Evolutionary conservation across 768 basidiomycete genomes (phyloP), one percentile per base, ranked within the genome.

Genomic region (Trametes cubensis): DNA sequence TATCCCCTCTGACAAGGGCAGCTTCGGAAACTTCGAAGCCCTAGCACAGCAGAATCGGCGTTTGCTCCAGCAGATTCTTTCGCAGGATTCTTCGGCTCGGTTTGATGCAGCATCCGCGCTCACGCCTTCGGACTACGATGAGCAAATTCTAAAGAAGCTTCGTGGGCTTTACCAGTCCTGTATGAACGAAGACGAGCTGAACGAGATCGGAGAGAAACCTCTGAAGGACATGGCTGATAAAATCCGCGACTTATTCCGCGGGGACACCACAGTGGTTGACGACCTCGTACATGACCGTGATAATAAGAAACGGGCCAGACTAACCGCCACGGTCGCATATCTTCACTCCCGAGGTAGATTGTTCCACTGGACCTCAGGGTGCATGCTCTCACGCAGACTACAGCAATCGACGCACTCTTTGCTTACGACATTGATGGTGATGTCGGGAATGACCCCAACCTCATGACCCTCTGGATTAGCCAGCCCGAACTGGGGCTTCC

Each of bases 391-490:
- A 8, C 23, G 21, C 57, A 53, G 40, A 44, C 53, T 28, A 39
- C 64, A 95, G 94, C 87, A 46, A 83, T 96, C 61, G 83, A 83
- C 20, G 89, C 85, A 2, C 74, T 98, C 14, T 92, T 98, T 69
- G 78, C 81, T n/a, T 89, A 94, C 66, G 79, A 78, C n/a, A 81
- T 95, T 60, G 94, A 96, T 61, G 95, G 95, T 30, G 95, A 98
- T 72, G 83, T 86, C 23, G 93, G 88, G 8, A 80, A 85, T 6
- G 93, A 97, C 68, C 93, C 95, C 0, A 92, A 95, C 68, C 78
- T 81, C 52, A 94, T 96, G 87, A 81, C 83, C 0, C 79, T 94
- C 15, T 94, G 90, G 90, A 88, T 96, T 68, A 88, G 83, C 66
- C 95, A 97, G 71, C 83, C 90, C 2, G 77, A 75, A 8, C 78